Evolutionary conservation across 2,329 filamentous ascomycete genomes (phyloP), one percentile per base, ranked within the genome.

Genomic region (Aspergillus texensis): DNA sequence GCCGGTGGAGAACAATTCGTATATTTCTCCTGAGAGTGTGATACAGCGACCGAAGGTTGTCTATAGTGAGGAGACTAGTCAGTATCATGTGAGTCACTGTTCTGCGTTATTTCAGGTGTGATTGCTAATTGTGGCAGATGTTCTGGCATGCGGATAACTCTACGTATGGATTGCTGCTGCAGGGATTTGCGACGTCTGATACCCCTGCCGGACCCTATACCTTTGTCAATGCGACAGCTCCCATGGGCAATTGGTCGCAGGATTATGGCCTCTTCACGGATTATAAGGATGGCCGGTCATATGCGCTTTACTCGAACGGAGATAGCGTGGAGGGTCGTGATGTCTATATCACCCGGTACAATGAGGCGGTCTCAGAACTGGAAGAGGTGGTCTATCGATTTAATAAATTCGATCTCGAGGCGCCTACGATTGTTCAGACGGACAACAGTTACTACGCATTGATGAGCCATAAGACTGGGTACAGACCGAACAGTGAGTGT

Each of bases 401-500:
- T 60, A 78, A 85, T 70, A 88, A 88, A 66, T 88, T 81, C 65
- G 86, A 88, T 66, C 79, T 88, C 1, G 86, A 88, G 67, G 86
- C 85, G 0, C 86, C 86, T 0, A 86, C 84, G 0, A 88, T 88
- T 58, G 78, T 88, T 6, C 86, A 88, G 70, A 88, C 86, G 0
- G 85, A 88, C 2, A 79, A 80, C 63, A 86, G 84, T 67, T 88
- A 88, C 67, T 88, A 84, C 67, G 84, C 85, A 0, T 69, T 88
- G 41, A 88, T 88, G 85, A 86, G 84, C 67, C 86, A 88, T 65
- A 88, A 88, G 77, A 88, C 86, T 0, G 86, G 86, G 0, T 88
- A 88, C 60, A 78, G 86, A n/a, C 86, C 86, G 0, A 88, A 88
- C 58, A 88, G 79, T 76, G 53, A 64, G 71, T 63, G 26, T 0